phyloP scores from a whole-genome alignment of 805 yeast species.

The Spathaspora passalidarum region DNA sequence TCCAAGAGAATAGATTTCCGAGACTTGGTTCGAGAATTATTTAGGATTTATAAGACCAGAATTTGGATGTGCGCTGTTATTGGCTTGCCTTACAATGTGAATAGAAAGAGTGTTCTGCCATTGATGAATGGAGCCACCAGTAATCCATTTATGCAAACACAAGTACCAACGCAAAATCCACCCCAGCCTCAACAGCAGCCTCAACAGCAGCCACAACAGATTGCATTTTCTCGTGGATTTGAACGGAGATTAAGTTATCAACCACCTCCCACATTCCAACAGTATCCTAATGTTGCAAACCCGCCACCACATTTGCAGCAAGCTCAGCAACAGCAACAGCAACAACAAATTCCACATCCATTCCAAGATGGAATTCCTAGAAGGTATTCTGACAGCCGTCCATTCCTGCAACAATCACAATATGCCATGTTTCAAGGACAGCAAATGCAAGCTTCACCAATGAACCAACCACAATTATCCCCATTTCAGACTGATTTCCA shows the following conservation, averaged over 20 bases:
- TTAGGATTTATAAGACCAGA: conserved; percentile 73
- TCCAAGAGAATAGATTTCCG: conserved; percentile 69
- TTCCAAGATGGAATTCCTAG: conserved; percentile 1
- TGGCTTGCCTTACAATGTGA: conserved; percentile 31
- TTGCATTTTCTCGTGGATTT: conserved; percentile 3
- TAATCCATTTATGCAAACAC: conserved; percentile 1
- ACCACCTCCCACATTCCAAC: conserved; percentile 5
- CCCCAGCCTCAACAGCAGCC: conserved; percentile 3
- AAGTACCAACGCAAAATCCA: background rate
- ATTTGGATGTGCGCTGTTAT: conserved; percentile 80
- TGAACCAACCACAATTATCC: background rate
- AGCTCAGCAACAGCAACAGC: conserved; percentile 4
- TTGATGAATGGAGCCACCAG: background rate
- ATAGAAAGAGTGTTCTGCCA: conserved; percentile 3
- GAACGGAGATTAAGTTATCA: conserved; percentile 4
- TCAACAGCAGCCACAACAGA: conserved; percentile 1
- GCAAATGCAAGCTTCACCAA: background rate
- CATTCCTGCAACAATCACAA: conserved; percentile 2
- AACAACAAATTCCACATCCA: conserved; percentile 2
- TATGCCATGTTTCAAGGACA: conserved; percentile 7
- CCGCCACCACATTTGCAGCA: conserved; percentile 1
- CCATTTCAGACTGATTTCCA: conserved; percentile 5
- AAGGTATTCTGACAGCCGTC: conserved; percentile 3
- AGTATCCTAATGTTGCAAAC: background rate
- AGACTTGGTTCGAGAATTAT: conserved; percentile 67